These are phyloP conservation scores for Penicillium cinerascens DNA, from an alignment of 495 filamentous ascomycete genomes.

Conservation along the genomic window DNA sequence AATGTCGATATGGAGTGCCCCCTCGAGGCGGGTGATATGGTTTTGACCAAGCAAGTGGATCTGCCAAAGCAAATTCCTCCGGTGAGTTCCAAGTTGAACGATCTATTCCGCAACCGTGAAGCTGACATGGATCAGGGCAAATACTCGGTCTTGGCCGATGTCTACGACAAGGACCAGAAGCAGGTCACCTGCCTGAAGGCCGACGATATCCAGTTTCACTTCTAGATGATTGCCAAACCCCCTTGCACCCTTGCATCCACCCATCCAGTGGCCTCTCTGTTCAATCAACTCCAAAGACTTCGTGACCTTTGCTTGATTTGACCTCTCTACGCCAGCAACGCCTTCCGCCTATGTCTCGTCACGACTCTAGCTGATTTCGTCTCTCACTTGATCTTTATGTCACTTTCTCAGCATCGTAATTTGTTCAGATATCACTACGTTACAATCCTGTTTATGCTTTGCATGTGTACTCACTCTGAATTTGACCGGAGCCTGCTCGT, in stretches of 20 bases:
- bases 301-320: slow-evolving; percentile 2
- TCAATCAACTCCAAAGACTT: slow-evolving; percentile 1
- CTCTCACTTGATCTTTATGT: slow-evolving; percentile 3
- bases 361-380: slow-evolving; percentile 14
- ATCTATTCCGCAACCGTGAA: neutral
- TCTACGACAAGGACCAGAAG: slow-evolving; percentile 61
- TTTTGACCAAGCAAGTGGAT: slow-evolving; percentile 74
- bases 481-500: neutral
- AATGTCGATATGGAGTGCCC: slow-evolving; percentile 91
- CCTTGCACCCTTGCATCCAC: slow-evolving; percentile 11
- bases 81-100: slow-evolving; percentile 50
- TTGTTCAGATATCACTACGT: slow-evolving; percentile 4
- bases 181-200: slow-evolving; percentile 83
- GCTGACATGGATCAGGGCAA: slow-evolving; percentile 59
- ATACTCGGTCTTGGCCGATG: slow-evolving; percentile 86
- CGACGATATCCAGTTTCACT: slow-evolving; percentile 30
- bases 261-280: slow-evolving; percentile 8
- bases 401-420: slow-evolving; percentile 4
- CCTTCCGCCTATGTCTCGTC: slow-evolving; percentile 14
- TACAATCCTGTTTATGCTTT: neutral
- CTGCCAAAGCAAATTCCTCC: slow-evolving; percentile 86
- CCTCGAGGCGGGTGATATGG: slow-evolving; percentile 68
- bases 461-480: slow-evolving; percentile 8
- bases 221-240: slow-evolving; percentile 1
- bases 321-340: slow-evolving; percentile 7